A percentile compares a stretch with the other conserved stretches of the same genome.
Evolutionary conservation across 441 rosid genomes (phyloP).

Genomic region (Corymbia citriodora): DNA sequence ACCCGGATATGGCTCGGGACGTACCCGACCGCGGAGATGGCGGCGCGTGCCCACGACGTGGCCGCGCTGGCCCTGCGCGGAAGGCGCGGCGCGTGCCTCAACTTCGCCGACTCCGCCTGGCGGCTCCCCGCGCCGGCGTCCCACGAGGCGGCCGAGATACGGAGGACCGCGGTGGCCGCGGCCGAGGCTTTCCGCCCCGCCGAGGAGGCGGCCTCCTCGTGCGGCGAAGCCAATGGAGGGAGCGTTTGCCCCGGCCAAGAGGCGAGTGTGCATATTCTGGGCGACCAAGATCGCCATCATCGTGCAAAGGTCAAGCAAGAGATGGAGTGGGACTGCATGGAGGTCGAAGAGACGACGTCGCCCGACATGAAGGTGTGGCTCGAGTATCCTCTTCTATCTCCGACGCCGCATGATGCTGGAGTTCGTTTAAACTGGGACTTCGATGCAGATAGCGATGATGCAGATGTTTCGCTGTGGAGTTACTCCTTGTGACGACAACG

Average conservation of each 20-base stretch:
- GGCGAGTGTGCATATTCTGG: neutral
- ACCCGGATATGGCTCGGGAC: constrained; percentile 15
- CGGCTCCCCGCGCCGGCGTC: constrained; percentile 2
- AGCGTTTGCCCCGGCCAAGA: neutral
- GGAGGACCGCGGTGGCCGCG: neutral
- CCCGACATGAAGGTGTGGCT: neutral
- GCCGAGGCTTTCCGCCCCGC: constrained; percentile 3
- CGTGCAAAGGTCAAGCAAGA: neutral
- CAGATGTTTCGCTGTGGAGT: neutral
- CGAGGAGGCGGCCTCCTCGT: neutral
- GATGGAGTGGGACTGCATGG: neutral
- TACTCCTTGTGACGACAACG: neutral
- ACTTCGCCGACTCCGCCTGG: constrained; percentile 17
- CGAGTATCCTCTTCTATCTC: neutral
- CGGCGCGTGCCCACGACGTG: constrained; percentile 17
- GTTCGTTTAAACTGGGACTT: neutral
- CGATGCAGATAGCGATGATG: neutral
- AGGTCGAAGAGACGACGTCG: neutral
- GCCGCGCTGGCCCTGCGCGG: constrained; percentile 11
- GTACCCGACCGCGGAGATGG: constrained; percentile 12
- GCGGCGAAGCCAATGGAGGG: neutral
- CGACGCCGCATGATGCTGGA: neutral
- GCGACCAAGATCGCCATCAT: neutral
- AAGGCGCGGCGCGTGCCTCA: constrained; percentile 7
- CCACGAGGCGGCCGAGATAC: neutral